Conservation (phyloP, 2,329 filamentous ascomycete species). For the Fusarium sp. region DNA sequence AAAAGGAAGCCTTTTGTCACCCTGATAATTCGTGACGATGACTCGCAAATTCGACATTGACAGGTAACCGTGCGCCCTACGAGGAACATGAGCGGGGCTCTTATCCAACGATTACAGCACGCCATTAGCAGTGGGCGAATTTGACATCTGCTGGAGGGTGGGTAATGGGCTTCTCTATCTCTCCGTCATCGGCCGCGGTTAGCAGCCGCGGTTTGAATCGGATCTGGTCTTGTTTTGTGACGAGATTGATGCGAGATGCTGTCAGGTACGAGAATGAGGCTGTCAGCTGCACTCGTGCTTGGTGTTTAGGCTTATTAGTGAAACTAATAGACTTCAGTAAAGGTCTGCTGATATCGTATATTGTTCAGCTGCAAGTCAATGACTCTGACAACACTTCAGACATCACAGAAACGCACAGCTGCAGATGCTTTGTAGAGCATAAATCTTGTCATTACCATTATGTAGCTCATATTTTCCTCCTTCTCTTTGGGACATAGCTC, state of each 20-base stretch:
- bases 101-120: conserved; percentile 26
- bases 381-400: neutral
- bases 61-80: conserved; percentile 16
- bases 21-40: neutral
- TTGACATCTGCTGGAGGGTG: neutral
- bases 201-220: neutral
- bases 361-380: neutral
- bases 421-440: conserved; percentile 15
- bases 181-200: conserved; percentile 37
- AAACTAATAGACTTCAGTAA: neutral
- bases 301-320: neutral
- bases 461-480: conserved; percentile 30
- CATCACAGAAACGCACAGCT: neutral
- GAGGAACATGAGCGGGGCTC: conserved; percentile 21
- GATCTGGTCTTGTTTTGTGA: neutral
- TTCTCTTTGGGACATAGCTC: conserved; percentile 25
- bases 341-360: neutral
- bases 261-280: neutral
- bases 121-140: conserved; percentile 27
- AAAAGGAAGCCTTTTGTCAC: neutral
- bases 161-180: neutral
- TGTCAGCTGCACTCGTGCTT: neutral
- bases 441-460: conserved; percentile 44
- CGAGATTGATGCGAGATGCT: neutral
- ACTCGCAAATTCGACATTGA: conserved; percentile 4